phyloP scores from a whole-genome alignment of 805 yeast species.

The Lachancea cidri region DNA sequence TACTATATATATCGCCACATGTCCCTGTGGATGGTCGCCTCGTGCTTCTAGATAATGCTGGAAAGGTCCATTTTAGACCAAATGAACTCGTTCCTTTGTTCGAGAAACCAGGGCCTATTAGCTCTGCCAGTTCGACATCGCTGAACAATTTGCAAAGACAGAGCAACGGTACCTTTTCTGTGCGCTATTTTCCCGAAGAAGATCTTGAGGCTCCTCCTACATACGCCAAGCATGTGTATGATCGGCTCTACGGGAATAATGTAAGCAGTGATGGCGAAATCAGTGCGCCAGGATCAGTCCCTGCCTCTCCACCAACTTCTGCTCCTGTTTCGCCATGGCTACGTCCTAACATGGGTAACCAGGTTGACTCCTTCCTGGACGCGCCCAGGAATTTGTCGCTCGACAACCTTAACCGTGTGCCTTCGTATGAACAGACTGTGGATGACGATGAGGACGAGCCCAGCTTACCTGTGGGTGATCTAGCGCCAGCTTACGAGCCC shows the following conservation, averaged over 20 bases:
- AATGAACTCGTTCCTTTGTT: constrained; percentile 33
- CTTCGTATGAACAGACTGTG: constrained; percentile 71
- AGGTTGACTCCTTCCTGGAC: neutral
- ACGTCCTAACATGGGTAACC: neutral
- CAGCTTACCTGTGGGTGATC: constrained; percentile 13
- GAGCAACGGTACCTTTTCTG: constrained; percentile 20
- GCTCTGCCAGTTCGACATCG: constrained; percentile 1
- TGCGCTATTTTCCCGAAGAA: constrained; percentile 31
- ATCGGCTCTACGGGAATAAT: constrained; percentile 49
- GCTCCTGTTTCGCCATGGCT: constrained; percentile 35
- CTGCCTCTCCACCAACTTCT: constrained; percentile 5
- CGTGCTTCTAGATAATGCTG: constrained; percentile 36
- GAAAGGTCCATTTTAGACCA: constrained; percentile 39
- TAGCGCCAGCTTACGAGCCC: constrained; percentile 55
- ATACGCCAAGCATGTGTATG: constrained; percentile 67
- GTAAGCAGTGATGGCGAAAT: neutral
- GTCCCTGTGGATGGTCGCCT: constrained; percentile 49
- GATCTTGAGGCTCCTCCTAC: constrained; percentile 67
- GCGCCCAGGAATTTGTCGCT: constrained; percentile 24
- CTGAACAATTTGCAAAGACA: constrained; percentile 6
- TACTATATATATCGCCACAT: constrained; percentile 67
- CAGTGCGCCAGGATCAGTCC: constrained; percentile 1
- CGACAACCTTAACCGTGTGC: constrained; percentile 53
- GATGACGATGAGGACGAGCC: constrained; percentile 41
- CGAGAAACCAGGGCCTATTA: constrained; percentile 4